Evolutionary conservation across 306 rosid genomes (phyloP).

Genomic region (Senna siamea): DNA sequence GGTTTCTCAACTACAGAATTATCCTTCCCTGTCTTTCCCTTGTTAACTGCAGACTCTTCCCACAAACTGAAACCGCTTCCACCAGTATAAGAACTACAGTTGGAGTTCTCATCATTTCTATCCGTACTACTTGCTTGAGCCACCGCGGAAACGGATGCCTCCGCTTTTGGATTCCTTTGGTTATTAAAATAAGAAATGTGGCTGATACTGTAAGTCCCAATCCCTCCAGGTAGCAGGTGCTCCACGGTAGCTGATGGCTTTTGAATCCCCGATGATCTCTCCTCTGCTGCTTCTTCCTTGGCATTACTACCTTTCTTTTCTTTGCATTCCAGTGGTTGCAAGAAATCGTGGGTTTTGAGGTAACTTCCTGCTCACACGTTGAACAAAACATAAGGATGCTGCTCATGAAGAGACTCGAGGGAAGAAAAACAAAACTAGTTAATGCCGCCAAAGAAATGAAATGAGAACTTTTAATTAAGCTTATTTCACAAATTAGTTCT

Average conservation of each 20-base stretch:
- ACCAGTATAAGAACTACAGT: conserved; percentile 74
- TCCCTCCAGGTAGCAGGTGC: conserved; percentile 86
- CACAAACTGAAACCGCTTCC: conserved; percentile 81
- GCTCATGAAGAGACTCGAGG: not conserved
- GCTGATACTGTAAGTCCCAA: conserved; percentile 90
- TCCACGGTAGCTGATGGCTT: conserved; percentile 62
- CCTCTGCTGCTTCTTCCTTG: conserved; percentile 65
- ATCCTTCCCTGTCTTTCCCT: conserved; percentile 94
- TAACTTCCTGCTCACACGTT: conserved; percentile 70
- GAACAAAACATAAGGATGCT: too few species aligned
- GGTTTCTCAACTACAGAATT: conserved; percentile 58
- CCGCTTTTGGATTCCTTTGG: conserved; percentile 75
- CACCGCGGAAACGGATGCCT: conserved; percentile 52
- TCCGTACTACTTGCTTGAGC: conserved; percentile 66
- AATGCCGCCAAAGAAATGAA: too few species aligned
- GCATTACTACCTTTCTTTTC: conserved; percentile 49
- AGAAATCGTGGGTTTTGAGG: conserved; percentile 89
- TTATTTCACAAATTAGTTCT: too few species aligned
- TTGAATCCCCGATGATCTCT: conserved; percentile 50
- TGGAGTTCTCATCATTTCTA: conserved; percentile 74
- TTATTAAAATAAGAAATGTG: conserved; percentile 64
- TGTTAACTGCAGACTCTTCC: conserved; percentile 78
- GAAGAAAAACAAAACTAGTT: too few species aligned
- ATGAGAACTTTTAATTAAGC: too few species aligned
- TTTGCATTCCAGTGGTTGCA: conserved; percentile 74